Evolutionary conservation across 139 green algal genomes (phyloP), one percentile per base, ranked within the genome.

Genomic region (Chlorella sp.): DNA sequence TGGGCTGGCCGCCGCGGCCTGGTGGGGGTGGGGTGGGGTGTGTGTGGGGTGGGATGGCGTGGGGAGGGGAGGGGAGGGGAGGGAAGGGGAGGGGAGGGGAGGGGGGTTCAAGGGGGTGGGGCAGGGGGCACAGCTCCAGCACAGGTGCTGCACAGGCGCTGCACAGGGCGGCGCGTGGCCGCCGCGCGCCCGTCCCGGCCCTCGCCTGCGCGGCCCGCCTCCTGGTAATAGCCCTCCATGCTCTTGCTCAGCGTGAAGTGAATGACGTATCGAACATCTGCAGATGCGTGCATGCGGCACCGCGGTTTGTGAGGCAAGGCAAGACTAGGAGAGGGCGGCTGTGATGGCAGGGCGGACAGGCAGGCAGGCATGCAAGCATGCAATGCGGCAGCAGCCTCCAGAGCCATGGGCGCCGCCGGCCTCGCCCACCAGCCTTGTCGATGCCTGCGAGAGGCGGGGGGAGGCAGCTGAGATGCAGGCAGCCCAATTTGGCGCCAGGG

Each of bases 211-310:
- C 91, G 79, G 9, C 91, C 91, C 15, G 81, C 88, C 74, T 96
- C 91, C 74, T 91, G 86, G 51, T 90, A 91, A 63, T 86, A 91
- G 0, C 86, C 86, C 75, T 90, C 84, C 38, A 90, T 62, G 40
- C 53, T 67, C 58, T 90, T 90, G 65, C 72, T 77, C 71, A 94
- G 73, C 17, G 53, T 85, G 75, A 87, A 86, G 73, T 94, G 88
- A 33, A 94, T 71, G 41, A 97, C 92, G 79, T 91, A 97, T 43
- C 92, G 90, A 56, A 96, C 92, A n/a, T n/a, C n/a, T n/a, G n/a
- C n/a, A n/a, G n/a, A n/a, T n/a, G n/a, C n/a, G n/a, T n/a, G n/a
- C n/a, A n/a, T n/a, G n/a, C n/a, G n/a, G n/a, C n/a, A n/a, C n/a
- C n/a, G n/a, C n/a, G n/a, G n/a, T n/a, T n/a, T n/a, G n/a, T n/a